phyloP scores from a whole-genome alignment of 2,329 filamentous ascomycete genomes.

The Orbilia javanica region DNA sequence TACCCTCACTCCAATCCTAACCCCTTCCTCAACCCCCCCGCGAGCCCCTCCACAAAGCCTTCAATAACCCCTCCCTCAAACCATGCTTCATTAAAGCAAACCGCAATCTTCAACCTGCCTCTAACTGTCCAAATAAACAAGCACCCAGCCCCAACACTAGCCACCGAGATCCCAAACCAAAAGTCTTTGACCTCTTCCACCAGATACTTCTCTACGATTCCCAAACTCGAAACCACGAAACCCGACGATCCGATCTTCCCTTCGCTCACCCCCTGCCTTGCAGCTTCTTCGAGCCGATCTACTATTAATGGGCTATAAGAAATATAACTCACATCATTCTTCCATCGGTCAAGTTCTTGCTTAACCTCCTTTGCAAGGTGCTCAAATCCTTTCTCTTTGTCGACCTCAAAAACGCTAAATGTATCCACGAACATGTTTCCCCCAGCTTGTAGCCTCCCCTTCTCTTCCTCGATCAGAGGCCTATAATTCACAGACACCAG shows the following conservation, averaged over 20 bases:
- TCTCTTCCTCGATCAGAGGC: background rate
- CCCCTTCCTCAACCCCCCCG: conserved; percentile 7
- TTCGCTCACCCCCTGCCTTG: background rate
- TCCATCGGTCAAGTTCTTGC: background rate
- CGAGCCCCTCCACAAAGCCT: background rate
- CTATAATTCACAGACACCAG: conserved; percentile 7
- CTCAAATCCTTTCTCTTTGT: background rate
- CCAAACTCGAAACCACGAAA: conserved; percentile 6
- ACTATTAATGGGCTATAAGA: background rate
- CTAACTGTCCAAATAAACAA: background rate
- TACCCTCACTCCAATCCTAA: no score
- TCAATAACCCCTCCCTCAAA: background rate
- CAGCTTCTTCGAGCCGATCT: background rate
- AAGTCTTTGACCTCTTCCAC: conserved; percentile 15
- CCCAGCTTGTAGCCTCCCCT: conserved; percentile 5
- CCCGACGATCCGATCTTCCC: background rate
- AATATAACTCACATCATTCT: background rate
- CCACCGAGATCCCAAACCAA: conserved; percentile 18
- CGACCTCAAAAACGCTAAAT: conserved; percentile 5
- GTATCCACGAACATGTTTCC: conserved; percentile 7
- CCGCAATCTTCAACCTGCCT: background rate
- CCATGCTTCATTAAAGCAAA: background rate
- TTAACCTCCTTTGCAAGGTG: conserved; percentile 13
- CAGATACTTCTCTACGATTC: conserved; percentile 21
- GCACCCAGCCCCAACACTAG: background rate